phyloP scores from a whole-genome alignment of 495 filamentous ascomycete genomes.

The Chaetomidium leptoderma region DNA sequence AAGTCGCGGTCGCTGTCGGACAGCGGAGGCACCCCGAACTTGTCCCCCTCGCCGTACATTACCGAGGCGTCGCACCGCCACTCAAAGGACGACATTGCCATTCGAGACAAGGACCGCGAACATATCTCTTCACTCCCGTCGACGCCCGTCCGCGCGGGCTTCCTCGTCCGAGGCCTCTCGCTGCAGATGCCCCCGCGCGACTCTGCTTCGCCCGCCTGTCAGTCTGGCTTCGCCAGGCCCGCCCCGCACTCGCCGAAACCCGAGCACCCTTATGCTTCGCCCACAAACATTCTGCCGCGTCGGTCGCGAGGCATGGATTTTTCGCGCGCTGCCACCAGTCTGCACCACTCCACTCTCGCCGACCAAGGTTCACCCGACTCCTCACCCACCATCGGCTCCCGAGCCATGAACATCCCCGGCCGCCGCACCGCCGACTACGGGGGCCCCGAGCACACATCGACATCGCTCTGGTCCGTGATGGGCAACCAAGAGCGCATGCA shows the following conservation, averaged over 20 bases:
- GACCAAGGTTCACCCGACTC: constrained; percentile 90
- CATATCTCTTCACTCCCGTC: constrained; percentile 21
- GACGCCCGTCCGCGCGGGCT: constrained; percentile 57
- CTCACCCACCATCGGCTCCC: constrained; percentile 75
- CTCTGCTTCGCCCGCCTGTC: constrained; percentile 30
- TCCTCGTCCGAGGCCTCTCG: constrained; percentile 58
- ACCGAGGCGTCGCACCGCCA: constrained; percentile 49
- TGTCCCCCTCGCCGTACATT: constrained; percentile 67
- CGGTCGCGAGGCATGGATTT: constrained; percentile 86
- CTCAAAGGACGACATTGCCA: constrained; percentile 78
- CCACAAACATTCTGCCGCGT: constrained; percentile 72
- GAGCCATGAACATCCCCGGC: constrained; percentile 72
- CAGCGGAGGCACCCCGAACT: constrained; percentile 45
- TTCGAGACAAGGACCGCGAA: constrained; percentile 34
- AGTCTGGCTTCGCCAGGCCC: constrained; percentile 56
- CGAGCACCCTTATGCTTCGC: constrained; percentile 71
- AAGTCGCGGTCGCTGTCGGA: constrained; percentile 50
- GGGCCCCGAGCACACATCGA: constrained; percentile 36
- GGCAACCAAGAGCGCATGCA: constrained; percentile 60
- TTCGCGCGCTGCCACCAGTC: constrained; percentile 86
- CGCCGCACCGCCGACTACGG: constrained; percentile 37
- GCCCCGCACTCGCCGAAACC: constrained; percentile 80
- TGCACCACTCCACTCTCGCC: constrained; percentile 92
- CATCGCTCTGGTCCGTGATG: constrained; percentile 47
- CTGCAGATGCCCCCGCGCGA: constrained; percentile 59